phyloP scores from a whole-genome alignment of 2,329 filamentous ascomycete species.

The Colletotrichum lindemuthianum region DNA sequence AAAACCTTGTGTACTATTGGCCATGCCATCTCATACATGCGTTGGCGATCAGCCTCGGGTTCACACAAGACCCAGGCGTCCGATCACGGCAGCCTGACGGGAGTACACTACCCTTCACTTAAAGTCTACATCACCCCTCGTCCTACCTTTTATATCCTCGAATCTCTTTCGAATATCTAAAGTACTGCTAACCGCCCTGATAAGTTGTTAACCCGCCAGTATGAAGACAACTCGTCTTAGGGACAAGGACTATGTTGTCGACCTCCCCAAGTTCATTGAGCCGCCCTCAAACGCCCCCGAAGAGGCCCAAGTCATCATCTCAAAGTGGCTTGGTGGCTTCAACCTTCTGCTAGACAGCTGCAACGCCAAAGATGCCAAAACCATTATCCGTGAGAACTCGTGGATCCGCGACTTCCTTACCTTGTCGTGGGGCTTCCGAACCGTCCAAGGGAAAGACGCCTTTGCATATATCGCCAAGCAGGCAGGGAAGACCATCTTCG shows the following conservation, averaged over 20 bases:
- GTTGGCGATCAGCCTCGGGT: too few relatives aligned
- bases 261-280: constrained; percentile 17
- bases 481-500: constrained; percentile 8
- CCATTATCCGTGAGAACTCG: constrained; percentile 53
- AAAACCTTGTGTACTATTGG: neutral
- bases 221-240: neutral
- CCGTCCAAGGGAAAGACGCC: constrained; percentile 19
- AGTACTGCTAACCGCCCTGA: too few relatives aligned
- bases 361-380: neutral
- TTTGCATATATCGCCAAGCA: constrained; percentile 20
- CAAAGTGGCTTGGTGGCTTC: constrained; percentile 4
- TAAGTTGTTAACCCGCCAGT: neutral
- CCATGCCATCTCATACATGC: neutral
- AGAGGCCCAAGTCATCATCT: constrained; percentile 3
- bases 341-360: neutral
- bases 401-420: constrained; percentile 69
- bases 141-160: too few relatives aligned
- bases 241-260: constrained; percentile 4
- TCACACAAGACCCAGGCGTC: too few relatives aligned
- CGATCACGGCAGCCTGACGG: too few relatives aligned
- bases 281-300: constrained; percentile 7
- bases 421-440: constrained; percentile 64
- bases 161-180: too few relatives aligned
- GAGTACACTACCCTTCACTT: too few relatives aligned
- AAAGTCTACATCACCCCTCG: too few relatives aligned